Evolutionary conservation across 2,329 filamentous ascomycete species (phyloP).

Genomic region (Coniosporium tulheliwenetii): DNA sequence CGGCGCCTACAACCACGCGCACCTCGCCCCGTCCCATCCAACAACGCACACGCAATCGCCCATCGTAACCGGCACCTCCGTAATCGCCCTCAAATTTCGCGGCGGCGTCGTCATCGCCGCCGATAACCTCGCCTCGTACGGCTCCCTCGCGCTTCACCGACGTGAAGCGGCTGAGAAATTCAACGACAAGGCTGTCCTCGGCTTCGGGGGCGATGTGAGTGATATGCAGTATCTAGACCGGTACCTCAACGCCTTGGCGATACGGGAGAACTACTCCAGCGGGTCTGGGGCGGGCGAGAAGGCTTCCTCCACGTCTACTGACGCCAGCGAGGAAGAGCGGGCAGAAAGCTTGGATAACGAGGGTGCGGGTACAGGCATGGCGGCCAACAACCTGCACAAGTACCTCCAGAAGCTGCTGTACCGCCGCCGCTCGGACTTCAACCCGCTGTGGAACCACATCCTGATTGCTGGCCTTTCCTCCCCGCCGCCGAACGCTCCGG

Average conservation of each 20-base stretch:
- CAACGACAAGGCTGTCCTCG: conserved; percentile 68
- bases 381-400: conserved; percentile 88
- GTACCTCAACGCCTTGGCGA: conserved; percentile 71
- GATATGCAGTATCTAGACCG: conserved; percentile 99
- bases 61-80: conserved; percentile 91
- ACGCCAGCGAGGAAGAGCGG: conserved; percentile 2
- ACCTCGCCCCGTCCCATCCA: conserved; percentile 57
- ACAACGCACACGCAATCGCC: conserved; percentile 82
- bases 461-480: conserved; percentile 62
- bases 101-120: conserved; percentile 92
- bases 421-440: conserved; percentile 84
- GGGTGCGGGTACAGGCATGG: conserved; percentile 33
- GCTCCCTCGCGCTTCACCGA: conserved; percentile 90
- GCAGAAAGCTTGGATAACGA: conserved; percentile 1
- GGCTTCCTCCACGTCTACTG: conserved; percentile 5
- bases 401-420: conserved; percentile 96
- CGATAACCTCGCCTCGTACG: conserved; percentile 95
- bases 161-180: conserved; percentile 91
- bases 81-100: conserved; percentile 89
- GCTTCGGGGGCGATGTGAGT: conserved; percentile 91
- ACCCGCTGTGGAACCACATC: conserved; percentile 94
- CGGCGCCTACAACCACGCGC: conserved; percentile 78
- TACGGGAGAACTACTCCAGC: conserved; percentile 70
- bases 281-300: conserved; percentile 25
- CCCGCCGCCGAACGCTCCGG: conserved; percentile 18